Base-by-base conservation (phyloP, 2,329 filamentous ascomycete species). In the Tricladium varicosporioides region DNA sequence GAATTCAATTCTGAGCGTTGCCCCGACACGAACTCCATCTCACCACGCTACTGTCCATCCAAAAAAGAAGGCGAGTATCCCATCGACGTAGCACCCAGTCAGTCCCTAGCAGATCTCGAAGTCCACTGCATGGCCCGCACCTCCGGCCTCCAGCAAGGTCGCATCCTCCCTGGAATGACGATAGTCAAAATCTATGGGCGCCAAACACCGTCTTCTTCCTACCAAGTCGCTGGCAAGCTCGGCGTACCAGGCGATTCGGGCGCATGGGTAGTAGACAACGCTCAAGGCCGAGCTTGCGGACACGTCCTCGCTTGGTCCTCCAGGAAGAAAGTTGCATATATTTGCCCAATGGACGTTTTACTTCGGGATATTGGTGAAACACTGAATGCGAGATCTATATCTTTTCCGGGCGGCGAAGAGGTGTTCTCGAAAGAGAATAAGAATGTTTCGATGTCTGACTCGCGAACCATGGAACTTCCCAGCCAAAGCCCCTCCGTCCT, bases 301-400 rank as follows among this genome's bases (percentile, higher is more conserved):
- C 93, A 97, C 67, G 90, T 97, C 0, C 79, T 97, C 11, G 93
- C 93, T 0, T 96, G 89, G 86, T 93, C 88, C 64, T 83, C 86
- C 61, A 84, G 86, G 60, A 93, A 89, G 68, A 84, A 84, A 44
- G 86, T 91, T 5, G 92, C 92, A 0, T 97, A 96, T 71, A 94
- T 97, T 60, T 94, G 91, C 60, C 93, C 93, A 0, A 97, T 97
- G 93, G 90, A 97, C 56, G 81, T 97, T 2, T 75, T 96, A 11
- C 79, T 97, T 10, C 83, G 88, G 27, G 93, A 97, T 68, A 96
- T 97, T 56, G 87, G 86, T 27, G 83, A 88, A 60, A 92, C 88
- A 0, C 76, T 97, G 0, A 83, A 86, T 18, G 91, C 91, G 0
- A 74, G 74, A 1, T 81, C 84, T 22, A 83, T 96, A n/a, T 78